Evolutionary conservation across 192 early-diverging fungal species (phyloP).

Genomic region (Dissophora ornata): DNA sequence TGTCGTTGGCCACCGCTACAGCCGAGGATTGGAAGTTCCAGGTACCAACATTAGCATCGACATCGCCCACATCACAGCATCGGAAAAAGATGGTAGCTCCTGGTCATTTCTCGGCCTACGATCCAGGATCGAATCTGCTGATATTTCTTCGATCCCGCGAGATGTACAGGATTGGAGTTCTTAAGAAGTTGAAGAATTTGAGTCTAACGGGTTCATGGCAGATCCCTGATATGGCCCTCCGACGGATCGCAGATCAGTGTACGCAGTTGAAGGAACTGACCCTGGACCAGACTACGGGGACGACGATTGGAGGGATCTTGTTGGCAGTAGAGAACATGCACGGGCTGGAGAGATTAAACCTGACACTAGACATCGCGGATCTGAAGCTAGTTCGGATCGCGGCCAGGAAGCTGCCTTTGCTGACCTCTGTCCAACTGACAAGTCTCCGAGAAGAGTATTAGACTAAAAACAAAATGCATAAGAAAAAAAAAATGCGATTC

Average conservation of each 20-base stretch:
- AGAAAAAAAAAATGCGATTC: too few relatives aligned
- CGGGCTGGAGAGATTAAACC: conserved; percentile 9
- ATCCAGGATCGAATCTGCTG: conserved; percentile 22
- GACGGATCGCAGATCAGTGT: conserved; percentile 33
- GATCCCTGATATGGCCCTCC: conserved; percentile 20
- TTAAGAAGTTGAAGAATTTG: conserved; percentile 3
- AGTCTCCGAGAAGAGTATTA: conserved; percentile 4
- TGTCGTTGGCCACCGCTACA: conserved; percentile 7
- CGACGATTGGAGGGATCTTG: conserved; percentile 24
- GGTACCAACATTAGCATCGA: not conserved
- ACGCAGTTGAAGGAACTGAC: conserved; percentile 14
- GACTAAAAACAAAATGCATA: too few relatives aligned
- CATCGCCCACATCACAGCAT: not conserved
- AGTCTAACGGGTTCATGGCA: conserved; percentile 18
- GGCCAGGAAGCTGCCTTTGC: not conserved
- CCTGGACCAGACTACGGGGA: conserved; percentile 26
- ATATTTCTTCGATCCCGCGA: conserved; percentile 20
- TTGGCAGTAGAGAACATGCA: conserved; percentile 42
- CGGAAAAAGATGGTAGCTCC: too few relatives aligned
- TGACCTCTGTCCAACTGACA: conserved; percentile 17
- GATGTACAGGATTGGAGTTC: conserved; percentile 18
- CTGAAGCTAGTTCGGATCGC: conserved; percentile 30
- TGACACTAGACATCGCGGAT: conserved; percentile 29
- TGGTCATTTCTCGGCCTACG: not conserved
- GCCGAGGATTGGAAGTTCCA: not conserved